Evolutionary conservation across 2,329 filamentous ascomycete genomes (phyloP), one percentile per base, ranked within the genome.

Genomic region (Neonectria coccinea): DNA sequence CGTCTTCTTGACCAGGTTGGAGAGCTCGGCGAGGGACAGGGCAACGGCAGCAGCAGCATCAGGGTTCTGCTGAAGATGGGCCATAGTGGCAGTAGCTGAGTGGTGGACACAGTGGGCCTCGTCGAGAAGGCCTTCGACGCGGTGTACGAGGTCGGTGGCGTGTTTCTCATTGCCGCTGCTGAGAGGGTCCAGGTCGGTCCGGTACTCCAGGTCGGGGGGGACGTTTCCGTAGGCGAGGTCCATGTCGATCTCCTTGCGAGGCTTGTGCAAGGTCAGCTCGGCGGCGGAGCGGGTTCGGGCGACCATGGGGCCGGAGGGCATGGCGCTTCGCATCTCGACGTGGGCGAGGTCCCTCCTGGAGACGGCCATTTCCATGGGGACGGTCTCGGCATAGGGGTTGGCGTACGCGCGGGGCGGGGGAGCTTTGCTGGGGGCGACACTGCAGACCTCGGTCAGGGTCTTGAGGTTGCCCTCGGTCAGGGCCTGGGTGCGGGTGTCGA

Each of bases 11-110:
- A 93, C 85, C 4, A 98, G 79, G 25, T 90, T 91, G 65, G 92
- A 96, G 68, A 99, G 91, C 79, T 99, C 96, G 12, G 94, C 95
- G 7, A 99, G 86, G 0, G 95, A 94, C 33, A 99, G 86, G 0
- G 94, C 97, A 1, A 99, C 95, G 9, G 96, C 95, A 2, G 96
- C 96, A 57, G 97, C 93, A 3, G 93, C 92, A 69, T 99, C 93
- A 0, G 96, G 94, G 63, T 84, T 84, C 57, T 80, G 77, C 90
- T 95, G 83, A 25, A 86, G 79, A 52, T 93, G 91, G 48, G 90
- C 83, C 72, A 99, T 97, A 67, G 93, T 97, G 56, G 91, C 86
- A 0, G 89, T 90, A 5, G 92, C 95, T 1, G 91, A 92, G 77
- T 97, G 89, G 67, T 97, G 94, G 29, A 97, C 77, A 80, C 94